A percentile compares a stretch with the other conserved stretches of the same genome.
Conservation (phyloP, 768 basidiomycete genomes). For the Collybiopsis confluens region DNA sequence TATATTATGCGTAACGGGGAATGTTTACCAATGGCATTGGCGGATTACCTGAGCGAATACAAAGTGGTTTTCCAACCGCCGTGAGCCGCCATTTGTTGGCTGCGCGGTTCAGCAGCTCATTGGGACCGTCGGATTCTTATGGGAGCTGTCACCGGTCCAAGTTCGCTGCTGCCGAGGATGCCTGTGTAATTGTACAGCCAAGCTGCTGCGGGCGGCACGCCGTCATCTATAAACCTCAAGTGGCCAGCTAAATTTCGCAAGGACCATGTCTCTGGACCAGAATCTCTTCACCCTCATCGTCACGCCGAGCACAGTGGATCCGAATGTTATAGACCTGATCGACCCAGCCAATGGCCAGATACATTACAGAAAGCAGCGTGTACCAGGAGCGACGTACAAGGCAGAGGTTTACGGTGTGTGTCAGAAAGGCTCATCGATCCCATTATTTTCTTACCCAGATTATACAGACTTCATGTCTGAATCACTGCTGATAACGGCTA, state of each 20-base stretch:
- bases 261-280: conserved; percentile 73
- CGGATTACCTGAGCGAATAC: too few species aligned
- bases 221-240: background rate
- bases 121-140: too few species aligned
- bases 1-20: too few species aligned
- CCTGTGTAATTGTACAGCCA: too few species aligned
- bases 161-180: too few species aligned
- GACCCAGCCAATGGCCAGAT: conserved; percentile 52
- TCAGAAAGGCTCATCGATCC: too few species aligned
- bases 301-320: conserved; percentile 53
- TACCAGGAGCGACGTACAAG: conserved; percentile 51
- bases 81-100: too few species aligned
- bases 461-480: conserved; percentile 65
- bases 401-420: conserved; percentile 66
- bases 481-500: conserved; percentile 64
- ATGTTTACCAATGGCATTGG: too few species aligned
- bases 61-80: too few species aligned
- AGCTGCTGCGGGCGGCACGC: background rate
- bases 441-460: conserved; percentile 41
- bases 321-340: conserved; percentile 62
- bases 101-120: too few species aligned
- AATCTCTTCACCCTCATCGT: conserved; percentile 80
- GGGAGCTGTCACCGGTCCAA: too few species aligned
- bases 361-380: conserved; percentile 71
- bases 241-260: background rate